These are phyloP conservation scores for Phytophthora chlamydospora DNA, from an alignment of 352 stramenopile genomes.

Conservation along the genomic window DNA sequence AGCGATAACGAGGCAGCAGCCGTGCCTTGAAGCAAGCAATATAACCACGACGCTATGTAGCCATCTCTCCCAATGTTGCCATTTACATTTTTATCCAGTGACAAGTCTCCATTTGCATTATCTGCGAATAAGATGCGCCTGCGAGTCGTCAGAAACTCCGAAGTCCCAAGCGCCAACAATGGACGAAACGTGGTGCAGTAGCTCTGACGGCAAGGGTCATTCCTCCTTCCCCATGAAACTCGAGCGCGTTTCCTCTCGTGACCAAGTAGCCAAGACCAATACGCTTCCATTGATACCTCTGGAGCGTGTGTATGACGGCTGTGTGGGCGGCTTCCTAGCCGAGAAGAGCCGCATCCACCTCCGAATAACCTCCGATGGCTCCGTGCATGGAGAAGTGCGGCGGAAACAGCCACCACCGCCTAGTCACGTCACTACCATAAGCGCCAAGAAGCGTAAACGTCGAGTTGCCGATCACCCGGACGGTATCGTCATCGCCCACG, in stretches of 20 bases:
- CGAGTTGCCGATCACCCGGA: slow-evolving; percentile 31
- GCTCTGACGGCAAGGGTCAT: not conserved
- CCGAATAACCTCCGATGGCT: slow-evolving; percentile 43
- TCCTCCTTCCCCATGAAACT: slow-evolving; percentile 6
- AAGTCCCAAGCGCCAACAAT: slow-evolving; percentile 17
- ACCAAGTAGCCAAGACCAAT: not conserved
- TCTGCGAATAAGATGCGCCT: slow-evolving; percentile 25
- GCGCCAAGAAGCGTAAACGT: slow-evolving; percentile 37
- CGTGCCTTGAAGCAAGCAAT: slow-evolving; percentile 20
- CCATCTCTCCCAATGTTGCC: slow-evolving; percentile 8
- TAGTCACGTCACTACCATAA: not conserved
- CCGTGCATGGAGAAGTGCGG: slow-evolving; percentile 47
- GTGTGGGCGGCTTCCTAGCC: slow-evolving; percentile 47
- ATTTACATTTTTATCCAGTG: slow-evolving; percentile 22
- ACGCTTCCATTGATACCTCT: slow-evolving; percentile 14
- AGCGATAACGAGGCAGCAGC: slow-evolving; percentile 1
- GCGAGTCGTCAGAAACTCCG: slow-evolving; percentile 1
- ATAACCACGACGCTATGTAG: not conserved
- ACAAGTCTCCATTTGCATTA: slow-evolving; percentile 1
- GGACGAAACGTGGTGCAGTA: slow-evolving; percentile 18
- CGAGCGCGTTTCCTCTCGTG: slow-evolving; percentile 4
- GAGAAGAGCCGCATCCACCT: slow-evolving; percentile 46
- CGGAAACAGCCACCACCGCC: slow-evolving; percentile 20
- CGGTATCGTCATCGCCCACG: slow-evolving; percentile 38
- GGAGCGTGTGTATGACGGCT: slow-evolving; percentile 55